phyloP scores from a whole-genome alignment of 176 grass and related monocot species.

The Poa annua region DNA sequence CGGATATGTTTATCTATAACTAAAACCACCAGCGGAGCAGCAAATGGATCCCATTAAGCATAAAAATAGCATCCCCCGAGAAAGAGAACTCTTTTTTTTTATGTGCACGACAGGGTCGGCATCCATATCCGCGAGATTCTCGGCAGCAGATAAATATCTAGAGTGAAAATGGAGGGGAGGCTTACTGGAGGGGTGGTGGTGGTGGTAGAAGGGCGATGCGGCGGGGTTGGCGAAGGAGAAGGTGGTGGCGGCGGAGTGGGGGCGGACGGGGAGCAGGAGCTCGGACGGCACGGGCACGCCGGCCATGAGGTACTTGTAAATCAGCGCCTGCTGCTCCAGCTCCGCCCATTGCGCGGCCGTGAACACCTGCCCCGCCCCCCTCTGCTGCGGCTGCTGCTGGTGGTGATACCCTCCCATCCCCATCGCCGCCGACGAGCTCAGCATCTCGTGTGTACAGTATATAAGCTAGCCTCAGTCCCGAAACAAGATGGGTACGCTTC shows the following conservation, averaged over 20 bases:
- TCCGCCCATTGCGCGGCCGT: constrained; percentile 94
- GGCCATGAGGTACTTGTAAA: constrained; percentile 94
- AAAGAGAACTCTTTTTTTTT: neutral
- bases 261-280: constrained; percentile 85
- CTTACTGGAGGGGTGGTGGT: constrained; percentile 85
- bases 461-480: neutral
- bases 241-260: constrained; percentile 53
- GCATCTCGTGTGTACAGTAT: constrained; percentile 33
- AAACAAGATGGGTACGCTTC: neutral
- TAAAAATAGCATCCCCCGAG: constrained; percentile 1
- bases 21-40: neutral
- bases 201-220: constrained; percentile 59
- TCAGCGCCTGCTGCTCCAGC: constrained; percentile 98
- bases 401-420: constrained; percentile 49
- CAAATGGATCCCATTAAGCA: constrained; percentile 40
- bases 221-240: constrained; percentile 70
- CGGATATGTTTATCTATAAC: neutral
- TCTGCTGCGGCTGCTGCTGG: constrained; percentile 40
- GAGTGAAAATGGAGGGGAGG: neutral
- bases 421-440: constrained; percentile 56
- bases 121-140: constrained; percentile 24
- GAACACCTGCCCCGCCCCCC: constrained; percentile 62
- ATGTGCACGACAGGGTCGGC: neutral
- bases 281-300: constrained; percentile 90
- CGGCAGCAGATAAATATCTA: neutral